Evolutionary conservation across 257 asterid species (phyloP).

Genomic region (Solanum ossicruentum): DNA sequence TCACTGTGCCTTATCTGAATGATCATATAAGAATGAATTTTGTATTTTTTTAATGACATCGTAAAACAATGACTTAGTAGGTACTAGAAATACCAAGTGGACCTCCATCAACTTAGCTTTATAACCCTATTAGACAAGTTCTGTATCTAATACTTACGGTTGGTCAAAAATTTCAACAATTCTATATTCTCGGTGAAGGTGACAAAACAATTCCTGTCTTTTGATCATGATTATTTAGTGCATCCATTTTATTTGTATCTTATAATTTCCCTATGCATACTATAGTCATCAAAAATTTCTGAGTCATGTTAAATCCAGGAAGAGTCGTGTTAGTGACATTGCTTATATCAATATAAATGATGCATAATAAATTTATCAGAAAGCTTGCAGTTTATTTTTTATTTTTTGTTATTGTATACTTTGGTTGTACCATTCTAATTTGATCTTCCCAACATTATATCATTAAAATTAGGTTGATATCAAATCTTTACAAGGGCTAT

Average conservation of each 20-base stretch:
- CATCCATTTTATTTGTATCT: not conserved
- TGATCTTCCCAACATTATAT: not conserved
- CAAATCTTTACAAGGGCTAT: not conserved
- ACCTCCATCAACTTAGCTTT: not conserved
- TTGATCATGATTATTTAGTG: not conserved
- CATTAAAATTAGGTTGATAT: not conserved
- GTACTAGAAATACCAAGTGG: not conserved
- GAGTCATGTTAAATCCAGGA: not conserved
- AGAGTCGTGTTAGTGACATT: not conserved
- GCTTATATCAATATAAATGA: not conserved
- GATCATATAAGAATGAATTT: not conserved
- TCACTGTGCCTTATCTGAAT: not conserved
- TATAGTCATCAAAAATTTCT: not conserved
- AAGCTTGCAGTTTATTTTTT: not conserved
- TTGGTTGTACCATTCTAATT: not conserved
- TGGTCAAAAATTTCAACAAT: not conserved
- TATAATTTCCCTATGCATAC: not conserved
- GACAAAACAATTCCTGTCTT: not conserved
- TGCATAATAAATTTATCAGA: not conserved
- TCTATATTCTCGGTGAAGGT: not conserved
- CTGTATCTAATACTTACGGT: not conserved
- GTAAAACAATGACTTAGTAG: not conserved
- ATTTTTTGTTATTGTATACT: not conserved
- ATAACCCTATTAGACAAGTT: not conserved
- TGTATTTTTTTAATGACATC: not conserved